These are phyloP conservation scores for Exophiala mesophila DNA, from an alignment of 2,329 filamentous ascomycete species.

Conservation along the genomic window DNA sequence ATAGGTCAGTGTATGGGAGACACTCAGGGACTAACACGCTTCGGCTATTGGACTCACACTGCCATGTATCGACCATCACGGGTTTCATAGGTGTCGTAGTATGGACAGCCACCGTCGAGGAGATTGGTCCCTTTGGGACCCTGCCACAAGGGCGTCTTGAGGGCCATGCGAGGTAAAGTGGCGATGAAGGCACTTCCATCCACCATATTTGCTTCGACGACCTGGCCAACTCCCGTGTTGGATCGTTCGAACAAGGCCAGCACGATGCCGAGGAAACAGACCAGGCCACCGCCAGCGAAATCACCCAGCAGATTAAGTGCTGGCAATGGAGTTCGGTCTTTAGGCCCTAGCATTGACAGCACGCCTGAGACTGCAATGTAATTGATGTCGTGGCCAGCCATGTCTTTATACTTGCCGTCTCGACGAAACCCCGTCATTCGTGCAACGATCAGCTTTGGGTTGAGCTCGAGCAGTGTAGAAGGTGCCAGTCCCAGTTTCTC, in stretches of 20 bases:
- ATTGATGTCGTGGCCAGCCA: constrained; percentile 95
- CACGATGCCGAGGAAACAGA: constrained; percentile 74
- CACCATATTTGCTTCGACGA: constrained; percentile 95
- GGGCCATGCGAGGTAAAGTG: constrained; percentile 66
- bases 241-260: constrained; percentile 59
- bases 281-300: constrained; percentile 82
- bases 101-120: constrained; percentile 80
- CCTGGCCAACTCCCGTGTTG: constrained; percentile 67
- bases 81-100: constrained; percentile 84
- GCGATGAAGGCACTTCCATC: constrained; percentile 77
- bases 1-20: too few species aligned
- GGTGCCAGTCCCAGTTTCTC: constrained; percentile 60
- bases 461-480: constrained; percentile 52
- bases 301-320: constrained; percentile 82
- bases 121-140: constrained; percentile 67
- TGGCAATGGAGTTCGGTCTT: constrained; percentile 66
- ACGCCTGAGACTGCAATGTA: constrained; percentile 85
- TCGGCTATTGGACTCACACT: too few species aligned
- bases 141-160: constrained; percentile 59
- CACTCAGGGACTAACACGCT: too few species aligned
- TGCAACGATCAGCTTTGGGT: constrained; percentile 71
- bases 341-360: constrained; percentile 61
- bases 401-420: constrained; percentile 74
- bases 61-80: constrained; percentile 72
- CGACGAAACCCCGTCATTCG: constrained; percentile 85